Percentiles rank a stretch among this genome's conserved stretches.
Evolutionary conservation across 441 rosid species (phyloP).

Genomic region (Jatropha multifida): DNA sequence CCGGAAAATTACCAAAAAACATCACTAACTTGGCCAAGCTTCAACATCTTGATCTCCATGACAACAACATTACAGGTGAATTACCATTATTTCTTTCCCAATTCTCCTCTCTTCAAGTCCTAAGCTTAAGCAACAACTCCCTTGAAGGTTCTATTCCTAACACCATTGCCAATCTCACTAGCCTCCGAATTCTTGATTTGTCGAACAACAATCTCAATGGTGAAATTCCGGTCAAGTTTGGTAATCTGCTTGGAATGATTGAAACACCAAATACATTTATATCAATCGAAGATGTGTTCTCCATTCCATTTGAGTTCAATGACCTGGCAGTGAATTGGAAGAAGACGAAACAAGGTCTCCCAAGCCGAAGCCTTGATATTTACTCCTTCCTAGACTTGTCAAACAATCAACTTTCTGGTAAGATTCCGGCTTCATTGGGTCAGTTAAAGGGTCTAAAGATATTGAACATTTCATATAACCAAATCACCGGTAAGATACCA

Average conservation of each 20-base stretch:
- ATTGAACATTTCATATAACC: slow-evolving; percentile 33
- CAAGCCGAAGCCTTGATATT: slow-evolving; percentile 30
- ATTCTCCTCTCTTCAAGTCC: slow-evolving; percentile 30
- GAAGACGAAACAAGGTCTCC: slow-evolving; percentile 29
- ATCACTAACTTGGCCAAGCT: slow-evolving; percentile 31
- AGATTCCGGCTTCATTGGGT: slow-evolving; percentile 32
- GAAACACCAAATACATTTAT: slow-evolving; percentile 22
- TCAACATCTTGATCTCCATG: slow-evolving; percentile 32
- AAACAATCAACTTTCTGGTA: slow-evolving; percentile 26
- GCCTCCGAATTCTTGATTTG: slow-evolving; percentile 35
- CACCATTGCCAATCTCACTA: slow-evolving; percentile 23
- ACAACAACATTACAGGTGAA: slow-evolving; percentile 38
- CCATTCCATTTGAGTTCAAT: slow-evolving; percentile 22
- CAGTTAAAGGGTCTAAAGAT: slow-evolving; percentile 28
- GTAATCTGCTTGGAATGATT: slow-evolving; percentile 35
- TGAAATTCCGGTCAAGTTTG: slow-evolving; percentile 27
- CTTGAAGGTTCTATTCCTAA: slow-evolving; percentile 26
- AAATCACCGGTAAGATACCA: slow-evolving; percentile 27
- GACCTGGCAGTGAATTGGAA: slow-evolving; percentile 34
- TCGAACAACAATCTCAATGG: slow-evolving; percentile 33
- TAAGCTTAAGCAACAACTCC: slow-evolving; percentile 32
- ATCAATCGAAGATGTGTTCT: slow-evolving; percentile 21
- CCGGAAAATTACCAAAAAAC: slow-evolving; percentile 29
- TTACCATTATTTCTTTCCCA: slow-evolving; percentile 28
- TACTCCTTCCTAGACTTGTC: slow-evolving; percentile 36